Conservation (phyloP, 176 grass and related monocot species). For the Aegilops bicornis region DNA sequence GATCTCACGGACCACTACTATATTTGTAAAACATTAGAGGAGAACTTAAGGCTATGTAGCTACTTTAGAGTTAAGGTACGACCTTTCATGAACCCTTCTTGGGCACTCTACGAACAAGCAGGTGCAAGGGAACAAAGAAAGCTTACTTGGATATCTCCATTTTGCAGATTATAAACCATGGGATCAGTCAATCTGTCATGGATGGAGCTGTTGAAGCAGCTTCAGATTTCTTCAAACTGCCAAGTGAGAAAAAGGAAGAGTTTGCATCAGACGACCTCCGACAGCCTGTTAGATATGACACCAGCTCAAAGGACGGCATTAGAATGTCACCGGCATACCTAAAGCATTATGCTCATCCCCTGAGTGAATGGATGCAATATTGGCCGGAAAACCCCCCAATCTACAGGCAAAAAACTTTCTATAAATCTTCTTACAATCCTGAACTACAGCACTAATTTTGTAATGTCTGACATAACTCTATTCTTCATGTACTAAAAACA, state of each 20-base stretch:
- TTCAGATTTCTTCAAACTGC: conserved; percentile 15
- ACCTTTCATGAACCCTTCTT: too few species aligned
- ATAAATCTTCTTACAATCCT: not conserved
- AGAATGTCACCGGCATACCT: conserved; percentile 42
- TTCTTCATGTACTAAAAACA: too few species aligned
- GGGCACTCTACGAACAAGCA: too few species aligned
- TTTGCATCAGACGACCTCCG: conserved; percentile 57
- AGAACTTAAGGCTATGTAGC: too few species aligned
- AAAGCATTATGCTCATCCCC: conserved; percentile 73
- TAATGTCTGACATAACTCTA: not conserved
- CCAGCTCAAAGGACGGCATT: conserved; percentile 38
- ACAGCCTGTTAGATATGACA: conserved; percentile 55
- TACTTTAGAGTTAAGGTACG: too few species aligned
- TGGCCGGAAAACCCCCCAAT: conserved; percentile 52
- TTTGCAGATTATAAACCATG: conserved; percentile 75
- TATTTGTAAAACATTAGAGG: not conserved
- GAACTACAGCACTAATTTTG: not conserved
- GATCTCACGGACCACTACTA: not conserved
- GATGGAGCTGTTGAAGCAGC: conserved; percentile 53
- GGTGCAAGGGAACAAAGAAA: too few species aligned
- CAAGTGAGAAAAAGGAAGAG: conserved; percentile 42
- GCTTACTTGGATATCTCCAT: not conserved
- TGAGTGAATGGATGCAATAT: conserved; percentile 45
- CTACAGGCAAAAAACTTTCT: conserved; percentile 46
- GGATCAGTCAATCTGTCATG: conserved; percentile 60